Percentiles rank a stretch among this genome's conserved stretches.
Conservation (phyloP, 2,329 filamentous ascomycete species). For the Proliferodiscus dingleyae region DNA sequence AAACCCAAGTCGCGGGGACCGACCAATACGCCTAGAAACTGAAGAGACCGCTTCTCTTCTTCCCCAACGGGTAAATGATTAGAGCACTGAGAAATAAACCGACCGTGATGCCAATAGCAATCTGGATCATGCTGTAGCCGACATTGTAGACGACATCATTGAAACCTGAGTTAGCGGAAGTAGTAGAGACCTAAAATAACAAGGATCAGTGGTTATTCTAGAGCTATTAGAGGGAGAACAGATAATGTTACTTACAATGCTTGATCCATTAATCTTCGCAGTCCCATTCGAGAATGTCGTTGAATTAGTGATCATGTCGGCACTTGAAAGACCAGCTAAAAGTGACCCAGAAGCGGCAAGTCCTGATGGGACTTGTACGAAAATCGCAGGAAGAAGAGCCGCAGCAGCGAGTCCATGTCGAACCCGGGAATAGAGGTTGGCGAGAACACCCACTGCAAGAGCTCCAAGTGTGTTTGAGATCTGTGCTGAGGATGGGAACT, state of each 20-base stretch:
- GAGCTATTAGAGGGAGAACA: background rate
- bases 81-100: conserved; percentile 37
- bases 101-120: conserved; percentile 40
- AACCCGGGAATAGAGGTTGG: conserved; percentile 68
- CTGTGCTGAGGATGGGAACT: conserved; percentile 65
- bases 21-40: conserved; percentile 30
- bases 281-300: conserved; percentile 28
- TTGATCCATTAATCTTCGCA: conserved; percentile 24
- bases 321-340: conserved; percentile 51
- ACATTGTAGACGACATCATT: conserved; percentile 37
- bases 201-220: conserved; percentile 11
- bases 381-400: conserved; percentile 82
- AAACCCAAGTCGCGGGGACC: background rate
- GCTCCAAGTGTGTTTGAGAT: conserved; percentile 74
- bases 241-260: conserved; percentile 18
- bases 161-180: background rate
- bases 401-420: conserved; percentile 67
- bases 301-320: conserved; percentile 46
- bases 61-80: conserved; percentile 38
- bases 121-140: conserved; percentile 37
- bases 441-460: conserved; percentile 68
- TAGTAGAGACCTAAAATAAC: conserved; percentile 16
- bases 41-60: conserved; percentile 37
- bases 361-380: conserved; percentile 61
- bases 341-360: conserved; percentile 57